Evolutionary conservation across 257 asterid species (phyloP).

Genomic region (Ligustrum vulgare): DNA sequence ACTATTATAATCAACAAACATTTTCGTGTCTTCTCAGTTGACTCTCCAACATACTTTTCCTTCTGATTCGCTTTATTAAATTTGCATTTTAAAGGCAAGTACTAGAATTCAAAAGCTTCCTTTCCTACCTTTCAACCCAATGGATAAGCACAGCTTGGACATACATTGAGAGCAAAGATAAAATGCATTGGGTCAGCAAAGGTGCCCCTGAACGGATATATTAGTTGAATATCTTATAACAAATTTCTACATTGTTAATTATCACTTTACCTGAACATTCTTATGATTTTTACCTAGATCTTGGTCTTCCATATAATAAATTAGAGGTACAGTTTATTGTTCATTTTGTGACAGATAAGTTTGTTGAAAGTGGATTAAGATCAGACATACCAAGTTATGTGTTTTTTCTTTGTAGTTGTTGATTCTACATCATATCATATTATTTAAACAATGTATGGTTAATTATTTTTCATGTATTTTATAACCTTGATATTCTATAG

Average conservation of each 20-base stretch:
- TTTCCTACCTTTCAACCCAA: slow-evolving; percentile 25
- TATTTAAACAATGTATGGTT: neutral
- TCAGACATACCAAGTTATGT: slow-evolving; percentile 33
- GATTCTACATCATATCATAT: too few species aligned
- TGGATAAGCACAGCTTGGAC: slow-evolving; percentile 42
- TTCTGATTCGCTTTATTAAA: neutral
- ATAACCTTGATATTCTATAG: neutral
- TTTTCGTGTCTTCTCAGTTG: neutral
- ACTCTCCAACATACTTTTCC: neutral
- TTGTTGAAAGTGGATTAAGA: slow-evolving; percentile 39
- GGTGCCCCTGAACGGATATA: slow-evolving; percentile 47
- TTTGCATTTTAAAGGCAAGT: too few species aligned
- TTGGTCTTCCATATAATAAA: slow-evolving; percentile 32
- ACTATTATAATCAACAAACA: too few species aligned
- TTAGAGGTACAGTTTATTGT: slow-evolving; percentile 31
- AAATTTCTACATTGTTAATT: neutral
- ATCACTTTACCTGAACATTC: neutral
- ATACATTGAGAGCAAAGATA: slow-evolving; percentile 33
- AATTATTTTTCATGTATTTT: too few species aligned
- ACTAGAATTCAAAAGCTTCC: too few species aligned
- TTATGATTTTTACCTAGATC: slow-evolving; percentile 18
- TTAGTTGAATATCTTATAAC: neutral
- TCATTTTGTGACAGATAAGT: slow-evolving; percentile 32
- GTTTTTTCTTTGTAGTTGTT: neutral
- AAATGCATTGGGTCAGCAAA: slow-evolving; percentile 40